Base-by-base conservation (phyloP, 1,284 basidiomycete species). In the Dichomitus squalens region DNA sequence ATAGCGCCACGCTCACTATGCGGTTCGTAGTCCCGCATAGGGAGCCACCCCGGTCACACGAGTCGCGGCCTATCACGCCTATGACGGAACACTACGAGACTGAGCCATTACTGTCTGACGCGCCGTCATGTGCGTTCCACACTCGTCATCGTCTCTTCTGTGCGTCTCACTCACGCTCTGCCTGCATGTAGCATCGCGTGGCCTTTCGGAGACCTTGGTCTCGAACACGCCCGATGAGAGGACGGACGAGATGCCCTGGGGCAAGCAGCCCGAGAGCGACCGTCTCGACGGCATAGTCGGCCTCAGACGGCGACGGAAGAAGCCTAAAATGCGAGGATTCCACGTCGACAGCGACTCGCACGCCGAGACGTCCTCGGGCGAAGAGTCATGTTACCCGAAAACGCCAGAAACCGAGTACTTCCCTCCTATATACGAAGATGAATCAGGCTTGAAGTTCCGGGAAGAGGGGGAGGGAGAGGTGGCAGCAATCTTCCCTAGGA, bases 221-320 rank as follows among this genome's bases (percentile, higher is more conserved):
- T 49, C 58, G 4, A 44, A 53, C 3, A 38, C 52, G 9, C 40
- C 56, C 46, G 59, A 57, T 25, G 56, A 53, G 12, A 16, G 50
- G 14, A 20, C 4, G 34, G 21, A 27, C 20, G 53, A 40, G 44
- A 11, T 6, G 39, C 59, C 55, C 25, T 53, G 48, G 60, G 66
- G 50, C 12, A 23, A 47, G 46, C 46, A 49, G 18, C 51, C 43
- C 44, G 20, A 49, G 33, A 36, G 21, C 33, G 53, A 18, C 53
- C 53, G 41, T 20, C 54, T 63, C 16, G 67, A 48, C 58, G 63
- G 49, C 57, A 61, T 38, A 53, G 55, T 38, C 54, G 57, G 62
- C 68, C 61, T 70, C 67, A 3, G 74, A 69, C 53, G 72, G 67
- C 47, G 76, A 73, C 41, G 47, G 14, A 35, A 55, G 18, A 41